phyloP scores from a whole-genome alignment of 1,284 basidiomycete genomes.

The Heterobasidion annosum region DNA sequence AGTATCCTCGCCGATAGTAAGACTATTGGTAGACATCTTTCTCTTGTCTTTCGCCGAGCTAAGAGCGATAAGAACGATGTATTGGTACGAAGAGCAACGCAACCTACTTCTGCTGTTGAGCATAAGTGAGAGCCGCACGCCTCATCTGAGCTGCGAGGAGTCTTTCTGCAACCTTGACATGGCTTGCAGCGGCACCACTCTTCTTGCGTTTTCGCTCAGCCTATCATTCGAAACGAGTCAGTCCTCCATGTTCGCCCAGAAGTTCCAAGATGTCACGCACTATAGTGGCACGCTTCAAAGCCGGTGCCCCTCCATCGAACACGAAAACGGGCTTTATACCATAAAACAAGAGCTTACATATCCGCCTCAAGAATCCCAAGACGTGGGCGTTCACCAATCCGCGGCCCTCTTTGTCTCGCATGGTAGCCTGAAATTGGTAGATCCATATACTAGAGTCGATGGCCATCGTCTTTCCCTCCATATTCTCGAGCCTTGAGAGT shows the following conservation, averaged over 20 bases:
- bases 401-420: slow-evolving; percentile 94
- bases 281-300: slow-evolving; percentile 80
- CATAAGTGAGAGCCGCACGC: slow-evolving; percentile 79
- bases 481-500: slow-evolving; percentile 68
- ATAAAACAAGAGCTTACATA: slow-evolving; percentile 92
- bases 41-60: slow-evolving; percentile 29
- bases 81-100: background rate
- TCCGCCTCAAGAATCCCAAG: slow-evolving; percentile 87
- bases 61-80: background rate
- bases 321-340: slow-evolving; percentile 97
- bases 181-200: slow-evolving; percentile 76
- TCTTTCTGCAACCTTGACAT: slow-evolving; percentile 82
- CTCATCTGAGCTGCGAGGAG: slow-evolving; percentile 92
- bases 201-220: slow-evolving; percentile 83
- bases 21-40: slow-evolving; percentile 29
- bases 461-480: slow-evolving; percentile 86
- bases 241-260: background rate
- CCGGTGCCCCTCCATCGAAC: slow-evolving; percentile 92
- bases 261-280: slow-evolving; percentile 32
- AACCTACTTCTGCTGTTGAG: slow-evolving; percentile 34
- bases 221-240: slow-evolving; percentile 27
- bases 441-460: slow-evolving; percentile 99
- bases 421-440: slow-evolving; percentile 97
- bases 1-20: slow-evolving; percentile 53
- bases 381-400: slow-evolving; percentile 92